Base-by-base conservation (phyloP, 805 yeast genomes). In the Priceomyces castillae region DNA sequence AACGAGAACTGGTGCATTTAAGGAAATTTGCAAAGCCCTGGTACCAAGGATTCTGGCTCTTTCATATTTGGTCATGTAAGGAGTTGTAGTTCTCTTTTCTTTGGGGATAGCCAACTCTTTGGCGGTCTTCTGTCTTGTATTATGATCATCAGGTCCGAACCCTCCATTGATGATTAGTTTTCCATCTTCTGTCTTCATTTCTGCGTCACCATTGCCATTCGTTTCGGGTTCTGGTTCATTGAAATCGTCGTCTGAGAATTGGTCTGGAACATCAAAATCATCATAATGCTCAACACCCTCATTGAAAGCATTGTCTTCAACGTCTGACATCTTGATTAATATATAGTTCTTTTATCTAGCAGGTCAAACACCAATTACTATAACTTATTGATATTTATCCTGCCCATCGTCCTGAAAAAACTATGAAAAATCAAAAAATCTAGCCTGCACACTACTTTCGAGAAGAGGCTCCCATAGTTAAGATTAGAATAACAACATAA, bases 31-130 rank as follows among this genome's bases (percentile, higher is more conserved):
- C 51, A 94, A 73, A 1, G 99, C 99, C 57, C 99, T 80, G 9
- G 99, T 94, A 20, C 99, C 99, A 58, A 94, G 77, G 48, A 94
- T 89, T 71, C 99, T 81, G 6, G 99, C 99, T 56, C 97, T 80
- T 74, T 94, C 99, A 65, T 94, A 94, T 62, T 95, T 94, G 45
- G 99, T 94, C 98, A 94, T 90, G 64, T 92, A 94, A 42, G 99
- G 99, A 4, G 99, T 94, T 11, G 99, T 94, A 20, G 90, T 78
- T 66, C 99, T 81, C 51, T 86, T 73, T 17, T 88, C 96, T 54
- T 80, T 87, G 44, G 97, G 86, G 47, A 94, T 89, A 15, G 97
- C 95, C 57, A 88, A 80, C 54, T 86, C 94, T 53, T 76, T 82
- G 49, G 80, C 73, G 6, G 92, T 78, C 60, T 85, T 86, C 50